Evolutionary conservation across 23 red algal genomes (phyloP).

Genomic region (Pyropia haitanensis): DNA sequence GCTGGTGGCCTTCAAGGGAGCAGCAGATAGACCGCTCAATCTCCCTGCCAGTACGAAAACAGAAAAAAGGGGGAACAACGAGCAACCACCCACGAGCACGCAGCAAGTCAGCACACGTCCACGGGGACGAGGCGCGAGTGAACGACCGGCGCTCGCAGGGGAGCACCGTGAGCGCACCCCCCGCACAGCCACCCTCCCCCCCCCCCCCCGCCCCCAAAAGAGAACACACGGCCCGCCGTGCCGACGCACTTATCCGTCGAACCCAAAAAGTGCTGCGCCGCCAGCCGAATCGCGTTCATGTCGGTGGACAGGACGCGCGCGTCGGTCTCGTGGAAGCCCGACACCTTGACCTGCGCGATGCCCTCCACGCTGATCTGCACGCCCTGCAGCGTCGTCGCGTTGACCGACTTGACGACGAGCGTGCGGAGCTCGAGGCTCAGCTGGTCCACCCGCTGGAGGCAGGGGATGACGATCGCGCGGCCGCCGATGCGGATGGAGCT

Average conservation of each 20-base stretch:
- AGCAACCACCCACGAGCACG: too few relatives aligned
- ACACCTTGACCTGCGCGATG: constrained; percentile 56
- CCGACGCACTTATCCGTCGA: constrained; percentile 11
- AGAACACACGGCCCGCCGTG: too few relatives aligned
- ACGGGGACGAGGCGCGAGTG: too few relatives aligned
- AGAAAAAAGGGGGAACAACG: too few relatives aligned
- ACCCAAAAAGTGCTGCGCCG: constrained; percentile 68
- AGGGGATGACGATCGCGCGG: constrained; percentile 33
- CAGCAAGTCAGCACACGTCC: too few relatives aligned
- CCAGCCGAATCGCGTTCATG: constrained; percentile 42
- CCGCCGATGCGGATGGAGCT: constrained; percentile 37
- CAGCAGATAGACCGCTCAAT: constrained; percentile 48
- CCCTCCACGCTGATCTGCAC: constrained; percentile 41
- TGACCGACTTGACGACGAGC: constrained; percentile 33
- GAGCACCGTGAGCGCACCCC: too few relatives aligned
- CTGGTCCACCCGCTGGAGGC: constrained; percentile 38
- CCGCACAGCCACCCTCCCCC: too few relatives aligned
- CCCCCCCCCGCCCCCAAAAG: too few relatives aligned
- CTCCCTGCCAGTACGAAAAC: neutral
- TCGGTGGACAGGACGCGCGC: constrained; percentile 12
- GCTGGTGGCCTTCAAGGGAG: constrained; percentile 53
- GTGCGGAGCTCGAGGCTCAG: constrained; percentile 51
- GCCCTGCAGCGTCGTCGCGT: constrained; percentile 49
- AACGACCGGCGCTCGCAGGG: too few relatives aligned
- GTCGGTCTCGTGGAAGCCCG: constrained; percentile 10